Percentiles rank a stretch among this genome's conserved stretches.
These are phyloP conservation scores for Candida railenensis DNA, from an alignment of 805 yeast genomes.

Conservation along the genomic window DNA sequence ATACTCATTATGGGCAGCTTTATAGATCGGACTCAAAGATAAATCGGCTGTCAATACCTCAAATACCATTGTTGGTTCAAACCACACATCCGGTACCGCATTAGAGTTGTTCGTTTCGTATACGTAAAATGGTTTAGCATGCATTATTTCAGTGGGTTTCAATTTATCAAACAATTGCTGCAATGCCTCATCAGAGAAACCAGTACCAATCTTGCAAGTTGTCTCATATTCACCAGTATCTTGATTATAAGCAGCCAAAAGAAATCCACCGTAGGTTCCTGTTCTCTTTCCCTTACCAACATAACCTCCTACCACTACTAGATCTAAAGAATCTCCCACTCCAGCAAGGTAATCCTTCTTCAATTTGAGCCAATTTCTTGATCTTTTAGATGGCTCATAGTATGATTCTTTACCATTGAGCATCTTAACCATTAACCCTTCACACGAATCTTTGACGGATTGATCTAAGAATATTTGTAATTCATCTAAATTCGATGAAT, in stretches of 20 bases:
- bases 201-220: constrained; percentile 96
- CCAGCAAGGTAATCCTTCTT: constrained; percentile 95
- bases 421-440: constrained; percentile 94
- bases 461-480: constrained; percentile 84
- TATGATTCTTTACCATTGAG: constrained; percentile 75
- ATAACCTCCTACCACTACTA: constrained; percentile 93
- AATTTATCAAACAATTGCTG: constrained; percentile 57
- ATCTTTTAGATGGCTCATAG: constrained; percentile 93
- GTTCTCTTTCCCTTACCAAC: constrained; percentile 94
- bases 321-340: constrained; percentile 91
- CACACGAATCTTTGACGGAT: constrained; percentile 86
- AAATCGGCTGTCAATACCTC: constrained; percentile 92
- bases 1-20: constrained; percentile 70
- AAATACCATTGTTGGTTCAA: constrained; percentile 79
- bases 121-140: constrained; percentile 66
- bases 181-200: constrained; percentile 83
- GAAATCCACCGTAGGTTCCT: constrained; percentile 91
- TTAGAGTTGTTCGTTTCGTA: constrained; percentile 60
- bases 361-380: constrained; percentile 92
- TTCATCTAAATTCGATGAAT: constrained; percentile 69
- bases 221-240: constrained; percentile 94
- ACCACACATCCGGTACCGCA: constrained; percentile 91
- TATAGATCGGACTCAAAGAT: constrained; percentile 83
- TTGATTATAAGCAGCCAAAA: constrained; percentile 85
- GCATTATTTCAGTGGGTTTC: constrained; percentile 61